phyloP scores from a whole-genome alignment of 2,329 filamentous ascomycete genomes.

The Colletotrichum ledebouriae region DNA sequence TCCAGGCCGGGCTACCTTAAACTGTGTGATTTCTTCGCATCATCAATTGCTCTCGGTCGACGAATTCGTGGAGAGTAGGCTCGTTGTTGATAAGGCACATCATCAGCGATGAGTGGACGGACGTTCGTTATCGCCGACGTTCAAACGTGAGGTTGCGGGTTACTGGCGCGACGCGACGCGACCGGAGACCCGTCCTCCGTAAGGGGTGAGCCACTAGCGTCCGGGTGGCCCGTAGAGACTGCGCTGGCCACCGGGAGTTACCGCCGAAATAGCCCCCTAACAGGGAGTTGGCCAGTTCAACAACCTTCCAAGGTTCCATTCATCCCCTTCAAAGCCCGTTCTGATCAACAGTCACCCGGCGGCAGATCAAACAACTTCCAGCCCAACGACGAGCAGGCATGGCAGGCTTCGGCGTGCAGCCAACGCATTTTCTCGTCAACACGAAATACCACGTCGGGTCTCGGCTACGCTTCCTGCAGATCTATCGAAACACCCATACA shows the following conservation, averaged over 20 bases:
- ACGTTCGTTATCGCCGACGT: conserved; percentile 25
- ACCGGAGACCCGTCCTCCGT: conserved; percentile 21
- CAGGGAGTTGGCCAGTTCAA: background rate
- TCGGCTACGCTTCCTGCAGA: background rate
- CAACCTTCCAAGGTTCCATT: background rate
- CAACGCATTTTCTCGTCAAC: background rate
- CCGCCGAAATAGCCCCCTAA: background rate
- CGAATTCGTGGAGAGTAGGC: background rate
- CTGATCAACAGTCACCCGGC: background rate
- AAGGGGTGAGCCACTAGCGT: conserved; percentile 22
- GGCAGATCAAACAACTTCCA: conserved; percentile 3
- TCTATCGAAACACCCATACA: too few species aligned
- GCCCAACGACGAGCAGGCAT: background rate
- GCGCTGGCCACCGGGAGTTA: conserved; percentile 12
- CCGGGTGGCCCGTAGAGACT: conserved; percentile 22
- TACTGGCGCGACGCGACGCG: conserved; percentile 38
- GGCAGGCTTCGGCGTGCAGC: too few species aligned
- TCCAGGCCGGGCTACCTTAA: background rate
- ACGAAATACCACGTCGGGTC: background rate
- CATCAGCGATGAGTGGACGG: conserved; percentile 1
- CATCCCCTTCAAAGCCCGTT: conserved; percentile 9
- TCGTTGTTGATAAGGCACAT: background rate
- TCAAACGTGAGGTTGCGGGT: conserved; percentile 32
- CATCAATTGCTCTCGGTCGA: background rate
- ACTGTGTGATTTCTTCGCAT: background rate